A percentile compares a stretch with the other conserved stretches of the same genome.
Conservation (phyloP, 352 stramenopile species). For the Pythium sp. region DNA sequence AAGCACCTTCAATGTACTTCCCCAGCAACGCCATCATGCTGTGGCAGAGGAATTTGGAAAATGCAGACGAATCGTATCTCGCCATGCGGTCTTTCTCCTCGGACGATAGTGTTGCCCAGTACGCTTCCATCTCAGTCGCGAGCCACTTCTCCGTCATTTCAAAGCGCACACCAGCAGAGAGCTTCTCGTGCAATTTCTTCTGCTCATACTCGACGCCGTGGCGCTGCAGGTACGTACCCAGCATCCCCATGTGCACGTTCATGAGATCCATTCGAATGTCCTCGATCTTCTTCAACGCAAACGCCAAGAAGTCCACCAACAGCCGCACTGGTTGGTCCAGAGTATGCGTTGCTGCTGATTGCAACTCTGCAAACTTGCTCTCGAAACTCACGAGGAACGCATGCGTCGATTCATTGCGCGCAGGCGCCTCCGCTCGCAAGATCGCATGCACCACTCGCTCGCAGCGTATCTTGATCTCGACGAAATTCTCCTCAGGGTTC, state of each 20-base stretch:
- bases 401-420: constrained; percentile 39
- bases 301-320: constrained; percentile 62
- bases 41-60: constrained; percentile 40
- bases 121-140: constrained; percentile 27
- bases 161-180: constrained; percentile 26
- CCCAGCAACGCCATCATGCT: constrained; percentile 48
- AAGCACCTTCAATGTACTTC: constrained; percentile 47
- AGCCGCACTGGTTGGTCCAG: constrained; percentile 22
- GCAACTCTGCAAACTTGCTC: constrained; percentile 22
- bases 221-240: constrained; percentile 51
- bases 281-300: constrained; percentile 64
- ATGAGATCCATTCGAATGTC: constrained; percentile 57
- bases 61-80: constrained; percentile 31
- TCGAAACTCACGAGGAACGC: constrained; percentile 34
- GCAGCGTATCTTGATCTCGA: constrained; percentile 37
- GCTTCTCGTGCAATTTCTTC: constrained; percentile 39
- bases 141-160: constrained; percentile 55
- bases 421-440: constrained; percentile 46
- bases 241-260: constrained; percentile 54
- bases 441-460: constrained; percentile 45
- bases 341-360: constrained; percentile 12
- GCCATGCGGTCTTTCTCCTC: constrained; percentile 25
- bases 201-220: constrained; percentile 69
- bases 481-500: constrained; percentile 26
- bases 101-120: constrained; percentile 25